phyloP scores from a whole-genome alignment of 345 rosid genomes.

The Eucalyptus curtisii region DNA sequence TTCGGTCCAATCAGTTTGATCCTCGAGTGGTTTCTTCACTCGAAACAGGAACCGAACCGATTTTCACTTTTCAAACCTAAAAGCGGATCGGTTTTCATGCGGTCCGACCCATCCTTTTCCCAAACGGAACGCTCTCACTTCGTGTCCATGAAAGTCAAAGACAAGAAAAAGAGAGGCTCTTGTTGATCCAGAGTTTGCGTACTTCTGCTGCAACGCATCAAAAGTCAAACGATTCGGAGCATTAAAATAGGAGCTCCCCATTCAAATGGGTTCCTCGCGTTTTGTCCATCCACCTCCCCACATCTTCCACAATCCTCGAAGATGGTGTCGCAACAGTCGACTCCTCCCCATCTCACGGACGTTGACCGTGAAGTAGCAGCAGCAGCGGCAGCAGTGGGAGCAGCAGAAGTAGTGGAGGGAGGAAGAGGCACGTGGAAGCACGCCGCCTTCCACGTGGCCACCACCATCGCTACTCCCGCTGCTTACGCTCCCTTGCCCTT shows the following conservation, averaged over 20 bases:
- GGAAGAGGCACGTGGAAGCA: slow-evolving; percentile 48
- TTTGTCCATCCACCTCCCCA: background rate
- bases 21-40: too few relatives aligned
- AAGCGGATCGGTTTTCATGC: too few relatives aligned
- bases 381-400: slow-evolving; percentile 5
- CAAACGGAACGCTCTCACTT: background rate
- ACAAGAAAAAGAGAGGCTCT: background rate
- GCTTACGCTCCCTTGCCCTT: slow-evolving; percentile 50
- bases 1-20: too few relatives aligned
- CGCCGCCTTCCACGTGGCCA: slow-evolving; percentile 45
- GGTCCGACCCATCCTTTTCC: too few relatives aligned
- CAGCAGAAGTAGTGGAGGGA: background rate
- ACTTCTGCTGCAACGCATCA: background rate
- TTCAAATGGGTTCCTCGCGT: background rate
- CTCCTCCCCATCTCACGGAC: background rate
- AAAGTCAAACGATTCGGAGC: background rate
- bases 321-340: background rate
- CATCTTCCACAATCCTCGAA: background rate
- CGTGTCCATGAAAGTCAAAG: background rate
- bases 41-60: too few relatives aligned
- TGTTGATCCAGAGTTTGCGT: background rate
- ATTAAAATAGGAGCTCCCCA: background rate
- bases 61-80: too few relatives aligned
- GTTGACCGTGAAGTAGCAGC: background rate
- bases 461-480: slow-evolving; percentile 47